Conservation (phyloP, 2,329 filamentous ascomycete genomes). For the Furcasterigmium furcatum region DNA sequence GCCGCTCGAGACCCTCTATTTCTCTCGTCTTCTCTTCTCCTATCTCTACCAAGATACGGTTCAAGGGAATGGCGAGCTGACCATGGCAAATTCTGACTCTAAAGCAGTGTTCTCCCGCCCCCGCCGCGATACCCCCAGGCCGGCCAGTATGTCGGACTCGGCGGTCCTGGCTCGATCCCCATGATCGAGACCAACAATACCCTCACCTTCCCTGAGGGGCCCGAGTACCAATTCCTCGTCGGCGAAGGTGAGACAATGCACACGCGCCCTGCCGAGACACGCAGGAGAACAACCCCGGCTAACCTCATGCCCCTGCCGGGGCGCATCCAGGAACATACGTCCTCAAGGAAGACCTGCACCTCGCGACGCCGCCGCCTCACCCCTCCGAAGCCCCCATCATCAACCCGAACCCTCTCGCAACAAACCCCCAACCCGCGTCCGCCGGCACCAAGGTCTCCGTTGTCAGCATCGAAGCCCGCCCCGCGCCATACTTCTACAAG, state of each 20-base stretch:
- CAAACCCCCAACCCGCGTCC: slow-evolving; percentile 77
- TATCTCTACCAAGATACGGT: background rate
- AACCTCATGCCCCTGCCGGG: background rate
- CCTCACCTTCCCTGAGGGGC: slow-evolving; percentile 72
- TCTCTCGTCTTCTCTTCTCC: background rate
- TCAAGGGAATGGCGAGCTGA: background rate
- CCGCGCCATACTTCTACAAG: slow-evolving; percentile 48
- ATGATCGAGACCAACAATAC: slow-evolving; percentile 95
- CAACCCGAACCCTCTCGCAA: slow-evolving; percentile 89
- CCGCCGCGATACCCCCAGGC: slow-evolving; percentile 78
- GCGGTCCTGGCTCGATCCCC: slow-evolving; percentile 64
- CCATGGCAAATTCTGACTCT: background rate
- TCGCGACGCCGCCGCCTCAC: slow-evolving; percentile 92
- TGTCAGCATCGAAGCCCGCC: slow-evolving; percentile 64
- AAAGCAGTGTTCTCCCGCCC: slow-evolving; percentile 73
- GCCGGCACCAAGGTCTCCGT: slow-evolving; percentile 82
- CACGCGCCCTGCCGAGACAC: background rate
- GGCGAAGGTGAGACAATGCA: slow-evolving; percentile 68
- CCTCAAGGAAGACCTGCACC: slow-evolving; percentile 84
- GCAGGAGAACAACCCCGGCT: background rate
- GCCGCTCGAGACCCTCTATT: background rate
- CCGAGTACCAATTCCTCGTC: slow-evolving; percentile 86
- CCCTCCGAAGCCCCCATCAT: slow-evolving; percentile 85
- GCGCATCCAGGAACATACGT: slow-evolving; percentile 71
- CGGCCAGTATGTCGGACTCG: slow-evolving; percentile 69